Percentiles rank a stretch among this genome's conserved stretches.
Conservation (phyloP, 1,284 basidiomycete genomes). For the Heterobasidion occidentale region DNA sequence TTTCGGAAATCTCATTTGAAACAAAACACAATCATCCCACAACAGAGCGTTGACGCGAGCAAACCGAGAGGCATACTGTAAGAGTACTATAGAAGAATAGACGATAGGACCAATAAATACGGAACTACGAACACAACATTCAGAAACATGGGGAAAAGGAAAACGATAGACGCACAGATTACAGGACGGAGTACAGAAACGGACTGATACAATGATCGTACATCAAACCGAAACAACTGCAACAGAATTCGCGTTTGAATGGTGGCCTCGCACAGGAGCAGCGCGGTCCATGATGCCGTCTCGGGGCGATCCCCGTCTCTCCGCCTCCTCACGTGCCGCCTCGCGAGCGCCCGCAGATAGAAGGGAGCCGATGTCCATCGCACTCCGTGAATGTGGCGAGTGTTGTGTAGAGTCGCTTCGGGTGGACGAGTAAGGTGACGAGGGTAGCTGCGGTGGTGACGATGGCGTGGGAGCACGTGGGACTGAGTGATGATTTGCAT, state of each 20-base stretch:
- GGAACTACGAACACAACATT: not conserved
- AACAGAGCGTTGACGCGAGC: too few species aligned
- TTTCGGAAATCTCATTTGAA: too few species aligned
- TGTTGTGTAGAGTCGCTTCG: slow-evolving; percentile 7
- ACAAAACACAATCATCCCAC: too few species aligned
- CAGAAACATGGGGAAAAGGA: not conserved
- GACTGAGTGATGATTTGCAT: slow-evolving; percentile 5
- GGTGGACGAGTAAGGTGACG: slow-evolving; percentile 11
- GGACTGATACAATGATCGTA: not conserved
- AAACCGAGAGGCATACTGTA: too few species aligned
- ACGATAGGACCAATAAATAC: not conserved
- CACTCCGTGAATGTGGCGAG: slow-evolving; percentile 5
- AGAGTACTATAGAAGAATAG: too few species aligned
- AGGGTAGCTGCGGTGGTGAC: slow-evolving; percentile 5
- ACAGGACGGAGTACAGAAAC: not conserved
- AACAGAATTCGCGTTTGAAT: not conserved
- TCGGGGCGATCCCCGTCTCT: not conserved
- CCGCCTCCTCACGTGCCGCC: slow-evolving; percentile 5
- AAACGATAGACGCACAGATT: not conserved
- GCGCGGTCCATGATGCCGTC: not conserved
- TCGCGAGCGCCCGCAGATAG: slow-evolving; percentile 6
- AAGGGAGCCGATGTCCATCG: slow-evolving; percentile 11
- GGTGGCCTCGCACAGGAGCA: not conserved
- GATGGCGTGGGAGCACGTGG: slow-evolving; percentile 1
- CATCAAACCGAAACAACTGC: not conserved